phyloP scores from a whole-genome alignment of 495 filamentous ascomycete species.

The Talaromyces nanjingensis region DNA sequence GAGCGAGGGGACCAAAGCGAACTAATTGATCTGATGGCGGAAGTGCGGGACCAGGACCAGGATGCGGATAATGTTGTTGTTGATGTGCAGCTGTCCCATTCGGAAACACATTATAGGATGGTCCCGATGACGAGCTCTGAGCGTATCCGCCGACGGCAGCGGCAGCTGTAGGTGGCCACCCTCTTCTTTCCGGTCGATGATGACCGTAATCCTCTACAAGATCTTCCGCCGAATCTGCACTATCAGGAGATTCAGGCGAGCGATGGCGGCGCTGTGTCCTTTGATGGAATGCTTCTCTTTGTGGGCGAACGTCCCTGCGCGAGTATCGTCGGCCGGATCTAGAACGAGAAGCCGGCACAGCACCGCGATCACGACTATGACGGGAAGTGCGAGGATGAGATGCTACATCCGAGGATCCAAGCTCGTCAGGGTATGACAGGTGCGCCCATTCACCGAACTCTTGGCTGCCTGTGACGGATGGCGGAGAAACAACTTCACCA shows the following conservation, averaged over 20 bases:
- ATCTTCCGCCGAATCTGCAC: constrained; percentile 48
- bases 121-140: constrained; percentile 39
- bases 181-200: constrained; percentile 27
- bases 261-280: constrained; percentile 37
- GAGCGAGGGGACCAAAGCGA: constrained; percentile 30
- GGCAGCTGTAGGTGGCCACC: constrained; percentile 29
- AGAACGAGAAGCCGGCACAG: constrained; percentile 35
- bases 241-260: constrained; percentile 47
- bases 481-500: constrained; percentile 42
- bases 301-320: constrained; percentile 33
- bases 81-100: constrained; percentile 16
- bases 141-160: constrained; percentile 33
- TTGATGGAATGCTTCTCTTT: constrained; percentile 29
- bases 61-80: constrained; percentile 13
- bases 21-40: constrained; percentile 35
- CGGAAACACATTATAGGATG: constrained; percentile 29
- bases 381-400: constrained; percentile 54
- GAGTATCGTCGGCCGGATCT: constrained; percentile 35
- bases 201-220: constrained; percentile 30
- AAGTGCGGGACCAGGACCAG: constrained; percentile 19
- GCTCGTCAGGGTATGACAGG: constrained; percentile 52
- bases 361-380: constrained; percentile 27
- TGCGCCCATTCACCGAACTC: constrained; percentile 47
- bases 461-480: constrained; percentile 42
- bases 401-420: constrained; percentile 79